Percentiles rank a stretch among this genome's conserved stretches.
Evolutionary conservation across 2,329 filamentous ascomycete species (phyloP).

Genomic region (Trichoderma sp.): DNA sequence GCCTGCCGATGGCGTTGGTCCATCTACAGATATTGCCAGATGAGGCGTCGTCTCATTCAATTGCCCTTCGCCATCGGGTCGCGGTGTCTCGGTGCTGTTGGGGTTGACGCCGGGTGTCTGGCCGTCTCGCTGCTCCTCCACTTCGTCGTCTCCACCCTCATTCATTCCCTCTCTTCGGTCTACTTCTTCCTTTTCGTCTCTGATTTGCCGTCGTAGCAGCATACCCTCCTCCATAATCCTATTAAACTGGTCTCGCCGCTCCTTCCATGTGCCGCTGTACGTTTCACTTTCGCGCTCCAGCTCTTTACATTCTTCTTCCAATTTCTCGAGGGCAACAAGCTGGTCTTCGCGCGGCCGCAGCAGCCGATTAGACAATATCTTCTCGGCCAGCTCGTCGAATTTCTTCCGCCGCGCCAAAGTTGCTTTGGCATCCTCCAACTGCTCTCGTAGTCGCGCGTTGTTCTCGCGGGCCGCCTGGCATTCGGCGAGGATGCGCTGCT

Average conservation of each 20-base stretch:
- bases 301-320: constrained; percentile 86
- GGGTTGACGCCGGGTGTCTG: constrained; percentile 56
- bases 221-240: constrained; percentile 90
- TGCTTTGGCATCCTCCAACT: constrained; percentile 75
- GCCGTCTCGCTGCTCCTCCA: constrained; percentile 50
- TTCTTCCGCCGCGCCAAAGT: constrained; percentile 78
- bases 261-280: constrained; percentile 81
- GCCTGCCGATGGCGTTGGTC: constrained; percentile 41
- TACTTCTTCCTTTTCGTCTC: constrained; percentile 94
- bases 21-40: constrained; percentile 37
- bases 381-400: constrained; percentile 86
- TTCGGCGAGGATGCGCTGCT: constrained; percentile 75
- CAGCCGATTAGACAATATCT: constrained; percentile 79
- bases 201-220: constrained; percentile 80
- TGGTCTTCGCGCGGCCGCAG: constrained; percentile 86
- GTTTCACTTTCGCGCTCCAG: constrained; percentile 81
- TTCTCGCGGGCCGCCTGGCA: constrained; percentile 77
- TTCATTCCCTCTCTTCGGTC: constrained; percentile 84
- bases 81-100: constrained; percentile 57
- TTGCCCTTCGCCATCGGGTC: constrained; percentile 48
- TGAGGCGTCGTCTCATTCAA: constrained; percentile 36
- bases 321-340: constrained; percentile 72
- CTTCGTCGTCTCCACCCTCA: constrained; percentile 66
- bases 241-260: constrained; percentile 83
- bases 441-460: constrained; percentile 71